Evolutionary conservation across 2,329 filamentous ascomycete genomes (phyloP).

Genomic region (Ophiobolus disseminans): DNA sequence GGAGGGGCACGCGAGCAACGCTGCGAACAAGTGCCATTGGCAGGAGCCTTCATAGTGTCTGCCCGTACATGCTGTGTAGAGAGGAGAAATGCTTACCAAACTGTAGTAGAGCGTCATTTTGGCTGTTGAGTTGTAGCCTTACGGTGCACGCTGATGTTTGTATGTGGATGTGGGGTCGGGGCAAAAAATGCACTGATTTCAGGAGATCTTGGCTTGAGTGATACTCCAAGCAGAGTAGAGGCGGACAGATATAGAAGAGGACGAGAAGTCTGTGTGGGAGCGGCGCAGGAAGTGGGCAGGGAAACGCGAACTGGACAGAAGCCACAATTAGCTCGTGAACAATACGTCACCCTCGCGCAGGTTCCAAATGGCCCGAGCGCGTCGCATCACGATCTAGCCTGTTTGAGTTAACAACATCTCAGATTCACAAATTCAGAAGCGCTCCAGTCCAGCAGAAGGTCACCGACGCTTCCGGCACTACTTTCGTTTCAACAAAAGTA

Average conservation of each 20-base stretch:
- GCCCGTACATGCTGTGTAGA: neutral
- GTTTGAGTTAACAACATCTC: conserved; percentile 18
- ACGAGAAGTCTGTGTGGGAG: conserved; percentile 12
- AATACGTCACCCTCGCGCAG: conserved; percentile 40
- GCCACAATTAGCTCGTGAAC: conserved; percentile 37
- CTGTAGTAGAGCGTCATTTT: conserved; percentile 75
- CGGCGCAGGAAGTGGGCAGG: conserved; percentile 23
- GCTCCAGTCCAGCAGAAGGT: conserved; percentile 1
- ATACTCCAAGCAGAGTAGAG: too few species aligned
- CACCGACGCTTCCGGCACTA: conserved; percentile 5
- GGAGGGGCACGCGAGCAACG: conserved; percentile 12
- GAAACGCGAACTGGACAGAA: conserved; percentile 26
- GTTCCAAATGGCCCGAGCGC: conserved; percentile 22
- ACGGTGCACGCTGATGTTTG: conserved; percentile 21
- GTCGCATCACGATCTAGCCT: conserved; percentile 19
- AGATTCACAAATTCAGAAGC: conserved; percentile 22
- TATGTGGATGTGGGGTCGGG: conserved; percentile 33
- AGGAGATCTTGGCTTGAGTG: too few species aligned
- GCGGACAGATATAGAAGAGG: neutral
- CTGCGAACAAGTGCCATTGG: conserved; percentile 11
- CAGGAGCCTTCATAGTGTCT: neutral
- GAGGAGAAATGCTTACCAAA: conserved; percentile 58
- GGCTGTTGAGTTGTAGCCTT: conserved; percentile 44
- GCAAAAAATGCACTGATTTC: conserved; percentile 4
- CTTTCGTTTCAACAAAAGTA: neutral